Percentiles rank a stretch among this genome's conserved stretches.
phyloP scores from a whole-genome alignment of 257 asterid genomes.

The Salvia miltiorrhiza region DNA sequence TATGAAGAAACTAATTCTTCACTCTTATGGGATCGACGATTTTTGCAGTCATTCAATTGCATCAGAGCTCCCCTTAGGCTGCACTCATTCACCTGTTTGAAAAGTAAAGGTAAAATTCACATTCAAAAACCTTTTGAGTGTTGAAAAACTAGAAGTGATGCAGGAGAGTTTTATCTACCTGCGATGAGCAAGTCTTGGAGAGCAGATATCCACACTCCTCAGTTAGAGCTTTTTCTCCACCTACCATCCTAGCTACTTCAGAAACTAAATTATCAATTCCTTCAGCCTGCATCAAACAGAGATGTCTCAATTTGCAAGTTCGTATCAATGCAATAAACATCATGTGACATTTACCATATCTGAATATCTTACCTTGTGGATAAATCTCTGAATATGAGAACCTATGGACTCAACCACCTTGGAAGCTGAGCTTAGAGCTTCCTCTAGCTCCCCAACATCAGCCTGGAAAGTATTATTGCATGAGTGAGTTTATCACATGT shows the following conservation, averaged over 20 bases:
- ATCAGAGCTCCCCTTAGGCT: slow-evolving; percentile 40
- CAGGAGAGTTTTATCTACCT: slow-evolving; percentile 31
- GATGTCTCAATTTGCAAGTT: not conserved
- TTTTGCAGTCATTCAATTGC: slow-evolving; percentile 18
- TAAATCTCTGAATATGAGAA: slow-evolving; percentile 35
- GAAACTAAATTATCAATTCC: slow-evolving; percentile 53
- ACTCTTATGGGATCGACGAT: slow-evolving; percentile 14
- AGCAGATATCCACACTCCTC: slow-evolving; percentile 70
- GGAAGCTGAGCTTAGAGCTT: slow-evolving; percentile 51
- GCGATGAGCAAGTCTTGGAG: slow-evolving; percentile 39
- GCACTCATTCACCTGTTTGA: slow-evolving; percentile 42
- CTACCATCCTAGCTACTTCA: slow-evolving; percentile 57
- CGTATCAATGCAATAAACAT: not conserved
- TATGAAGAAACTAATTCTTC: slow-evolving; percentile 14
- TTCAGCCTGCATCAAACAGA: slow-evolving; percentile 50
- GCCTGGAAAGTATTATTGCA: slow-evolving; percentile 29
- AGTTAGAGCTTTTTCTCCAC: slow-evolving; percentile 57
- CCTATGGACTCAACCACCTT: slow-evolving; percentile 51
- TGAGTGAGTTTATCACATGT: slow-evolving; percentile 2
- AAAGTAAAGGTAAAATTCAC: not conserved
- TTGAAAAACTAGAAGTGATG: not conserved
- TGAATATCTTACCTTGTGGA: slow-evolving; percentile 38
- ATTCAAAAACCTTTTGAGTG: not conserved
- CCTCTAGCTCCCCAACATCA: slow-evolving; percentile 44
- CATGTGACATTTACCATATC: not conserved